Evolutionary conservation across 2,329 filamentous ascomycete species (phyloP).

Genomic region (Calonectria pseudoturangicola): DNA sequence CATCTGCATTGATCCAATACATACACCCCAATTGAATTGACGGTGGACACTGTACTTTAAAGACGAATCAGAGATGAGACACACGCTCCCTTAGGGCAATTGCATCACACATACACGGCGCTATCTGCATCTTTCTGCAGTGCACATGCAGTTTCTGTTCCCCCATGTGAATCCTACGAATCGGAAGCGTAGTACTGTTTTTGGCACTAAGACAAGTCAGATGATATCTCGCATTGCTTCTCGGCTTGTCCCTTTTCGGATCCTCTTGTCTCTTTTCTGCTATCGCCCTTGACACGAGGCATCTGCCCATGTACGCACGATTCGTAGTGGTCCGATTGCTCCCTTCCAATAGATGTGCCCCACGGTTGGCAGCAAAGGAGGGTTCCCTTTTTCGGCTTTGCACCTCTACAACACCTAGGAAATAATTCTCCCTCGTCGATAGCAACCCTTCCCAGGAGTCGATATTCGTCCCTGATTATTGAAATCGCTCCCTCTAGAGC

Average conservation of each 20-base stretch:
- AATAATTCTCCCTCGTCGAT: slow-evolving; percentile 43
- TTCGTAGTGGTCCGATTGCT: slow-evolving; percentile 2
- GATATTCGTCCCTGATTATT: slow-evolving; percentile 48
- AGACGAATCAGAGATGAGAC: slow-evolving; percentile 37
- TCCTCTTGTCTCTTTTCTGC: slow-evolving; percentile 1
- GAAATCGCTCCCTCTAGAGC: slow-evolving; percentile 30
- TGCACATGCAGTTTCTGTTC: slow-evolving; percentile 15
- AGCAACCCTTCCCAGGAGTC: slow-evolving; percentile 41
- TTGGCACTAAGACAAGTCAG: slow-evolving; percentile 19
- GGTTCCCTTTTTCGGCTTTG: slow-evolving; percentile 6
- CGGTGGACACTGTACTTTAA: slow-evolving; percentile 41
- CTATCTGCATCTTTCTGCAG: slow-evolving; percentile 25
- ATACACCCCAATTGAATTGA: slow-evolving; percentile 48
- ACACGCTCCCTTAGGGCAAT: slow-evolving; percentile 31
- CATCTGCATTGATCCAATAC: slow-evolving; percentile 55
- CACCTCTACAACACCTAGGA: slow-evolving; percentile 33
- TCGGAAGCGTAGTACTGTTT: slow-evolving; percentile 12
- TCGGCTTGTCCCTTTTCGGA: neutral
- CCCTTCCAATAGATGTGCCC: slow-evolving; percentile 39
- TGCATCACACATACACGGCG: slow-evolving; percentile 31
- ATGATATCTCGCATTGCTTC: slow-evolving; percentile 26
- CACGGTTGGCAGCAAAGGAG: neutral
- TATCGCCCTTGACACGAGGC: slow-evolving; percentile 21
- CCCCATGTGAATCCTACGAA: slow-evolving; percentile 18
- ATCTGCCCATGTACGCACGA: neutral